A percentile compares a stretch with the other conserved stretches of the same genome.
These are phyloP conservation scores for Fusarium sp. DNA, from an alignment of 2,329 filamentous ascomycete genomes.

Conservation along the genomic window DNA sequence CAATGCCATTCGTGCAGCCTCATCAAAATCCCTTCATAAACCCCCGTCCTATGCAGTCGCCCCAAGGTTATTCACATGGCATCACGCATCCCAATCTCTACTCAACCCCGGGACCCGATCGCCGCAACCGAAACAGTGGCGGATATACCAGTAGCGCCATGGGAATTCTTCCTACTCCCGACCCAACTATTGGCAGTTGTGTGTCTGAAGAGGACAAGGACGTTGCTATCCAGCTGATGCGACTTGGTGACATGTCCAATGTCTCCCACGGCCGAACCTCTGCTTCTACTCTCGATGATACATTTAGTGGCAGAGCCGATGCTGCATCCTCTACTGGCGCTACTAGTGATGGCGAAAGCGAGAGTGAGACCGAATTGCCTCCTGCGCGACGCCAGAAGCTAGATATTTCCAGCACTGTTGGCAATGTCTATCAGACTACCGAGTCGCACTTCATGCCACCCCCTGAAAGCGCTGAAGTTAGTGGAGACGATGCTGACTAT, in stretches of 20 bases:
- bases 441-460: conserved; percentile 62
- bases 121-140: conserved; percentile 72
- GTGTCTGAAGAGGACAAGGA: conserved; percentile 95
- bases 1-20: conserved; percentile 79
- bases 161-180: conserved; percentile 85
- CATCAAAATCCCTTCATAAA: conserved; percentile 84
- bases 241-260: conserved; percentile 91
- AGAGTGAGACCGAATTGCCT: conserved; percentile 69
- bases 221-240: conserved; percentile 96
- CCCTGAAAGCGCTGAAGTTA: conserved; percentile 58
- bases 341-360: conserved; percentile 79
- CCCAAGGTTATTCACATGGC: conserved; percentile 74
- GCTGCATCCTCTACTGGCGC: conserved; percentile 84
- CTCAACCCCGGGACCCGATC: conserved; percentile 69
- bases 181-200: conserved; percentile 96
- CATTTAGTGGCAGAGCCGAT: conserved; percentile 89
- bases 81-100: conserved; percentile 63
- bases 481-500: conserved; percentile 48
- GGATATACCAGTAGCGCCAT: conserved; percentile 58
- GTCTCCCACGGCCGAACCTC: conserved; percentile 93
- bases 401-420: conserved; percentile 54
- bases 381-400: conserved; percentile 67
- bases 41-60: conserved; percentile 81
- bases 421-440: conserved; percentile 61
- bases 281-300: conserved; percentile 91